phyloP scores from a whole-genome alignment of 73 alveolate genomes.

The Effrenium voratum region DNA sequence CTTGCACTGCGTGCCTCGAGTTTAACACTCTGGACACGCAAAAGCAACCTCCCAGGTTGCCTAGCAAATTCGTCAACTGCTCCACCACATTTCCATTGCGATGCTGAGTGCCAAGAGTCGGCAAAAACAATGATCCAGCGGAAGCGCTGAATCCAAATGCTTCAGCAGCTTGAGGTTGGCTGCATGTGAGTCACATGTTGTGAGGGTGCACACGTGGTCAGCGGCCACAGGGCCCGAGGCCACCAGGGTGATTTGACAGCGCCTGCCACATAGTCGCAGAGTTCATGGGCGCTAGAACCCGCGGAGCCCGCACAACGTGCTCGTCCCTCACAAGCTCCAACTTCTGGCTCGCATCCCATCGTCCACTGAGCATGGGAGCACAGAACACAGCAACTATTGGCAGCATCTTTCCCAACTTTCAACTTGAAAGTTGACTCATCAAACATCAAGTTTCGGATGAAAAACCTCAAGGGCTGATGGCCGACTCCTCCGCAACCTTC shows the following conservation, averaged over 20 bases:
- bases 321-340: background rate
- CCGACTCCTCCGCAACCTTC: background rate
- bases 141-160: background rate
- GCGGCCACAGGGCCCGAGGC: constrained; percentile 20
- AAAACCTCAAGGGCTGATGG: background rate
- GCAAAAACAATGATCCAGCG: background rate
- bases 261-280: background rate
- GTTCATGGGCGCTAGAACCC: background rate
- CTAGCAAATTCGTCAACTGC: background rate
- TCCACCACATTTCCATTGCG: constrained; percentile 62
- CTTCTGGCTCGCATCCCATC: background rate
- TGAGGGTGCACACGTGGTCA: background rate
- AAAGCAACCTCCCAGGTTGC: background rate
- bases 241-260: background rate
- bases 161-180: constrained; percentile 24
- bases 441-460: constrained; percentile 1
- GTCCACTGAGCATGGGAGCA: constrained; percentile 13
- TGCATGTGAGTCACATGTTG: constrained; percentile 18
- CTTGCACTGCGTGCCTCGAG: constrained; percentile 2
- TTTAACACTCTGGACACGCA: constrained; percentile 11
- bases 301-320: constrained; percentile 18
- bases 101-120: constrained; percentile 30
- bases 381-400: background rate
- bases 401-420: background rate
- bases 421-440: constrained; percentile 2